phyloP scores from a whole-genome alignment of 257 asterid species.

The Nyctanthes arbortristis region DNA sequence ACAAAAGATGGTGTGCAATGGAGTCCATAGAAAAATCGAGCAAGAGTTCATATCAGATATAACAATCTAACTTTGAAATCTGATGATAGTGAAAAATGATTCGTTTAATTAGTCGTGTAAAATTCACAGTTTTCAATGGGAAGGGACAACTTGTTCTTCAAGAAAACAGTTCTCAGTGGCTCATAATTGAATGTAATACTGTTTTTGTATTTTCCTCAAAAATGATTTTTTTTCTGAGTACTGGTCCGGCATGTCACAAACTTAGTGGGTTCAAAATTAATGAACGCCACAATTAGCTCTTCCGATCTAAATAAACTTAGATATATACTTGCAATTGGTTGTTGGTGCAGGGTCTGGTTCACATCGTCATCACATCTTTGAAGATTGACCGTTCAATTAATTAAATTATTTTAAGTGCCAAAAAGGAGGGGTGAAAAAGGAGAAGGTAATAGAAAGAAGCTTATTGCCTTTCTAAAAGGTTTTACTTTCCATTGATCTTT shows the following conservation, averaged over 20 bases:
- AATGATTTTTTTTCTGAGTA: not conserved
- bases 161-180: not conserved
- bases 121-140: too few species aligned
- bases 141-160: slow-evolving; percentile 3
- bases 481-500: slow-evolving; percentile 11
- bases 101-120: too few species aligned
- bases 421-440: not conserved
- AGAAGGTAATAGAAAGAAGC: not conserved
- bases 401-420: slow-evolving; percentile 9
- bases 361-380: slow-evolving; percentile 40
- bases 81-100: too few species aligned
- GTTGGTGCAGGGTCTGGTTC: slow-evolving; percentile 37
- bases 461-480: slow-evolving; percentile 15
- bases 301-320: not conserved
- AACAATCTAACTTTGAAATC: too few species aligned
- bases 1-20: too few species aligned
- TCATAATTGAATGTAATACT: not conserved
- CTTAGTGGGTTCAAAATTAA: slow-evolving; percentile 28
- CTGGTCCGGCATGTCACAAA: slow-evolving; percentile 26
- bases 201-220: not conserved
- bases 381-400: slow-evolving; percentile 21
- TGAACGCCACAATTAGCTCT: slow-evolving; percentile 19
- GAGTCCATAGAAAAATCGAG: too few species aligned
- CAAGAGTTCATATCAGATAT: too few species aligned
- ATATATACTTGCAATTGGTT: not conserved